Percentiles rank a stretch among this genome's conserved stretches.
These are phyloP conservation scores for Geosiphon pyriformis DNA, from an alignment of 192 early-diverging fungal species.

Conservation along the genomic window DNA sequence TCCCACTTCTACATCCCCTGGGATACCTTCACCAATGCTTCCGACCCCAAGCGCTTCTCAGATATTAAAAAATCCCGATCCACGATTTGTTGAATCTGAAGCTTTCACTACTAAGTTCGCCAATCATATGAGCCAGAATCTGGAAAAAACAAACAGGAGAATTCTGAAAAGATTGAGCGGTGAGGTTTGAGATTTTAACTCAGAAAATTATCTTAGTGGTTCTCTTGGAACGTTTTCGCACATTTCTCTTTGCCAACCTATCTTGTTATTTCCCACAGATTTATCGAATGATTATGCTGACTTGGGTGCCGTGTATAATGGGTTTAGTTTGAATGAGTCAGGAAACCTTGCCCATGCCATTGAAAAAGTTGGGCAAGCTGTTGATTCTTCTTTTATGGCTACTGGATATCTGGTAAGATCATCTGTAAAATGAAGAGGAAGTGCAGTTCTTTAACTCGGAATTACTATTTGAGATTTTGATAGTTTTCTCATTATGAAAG, in stretches of 20 bases:
- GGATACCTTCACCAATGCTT: constrained; percentile 30
- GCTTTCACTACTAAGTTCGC: constrained; percentile 86
- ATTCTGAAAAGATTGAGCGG: constrained; percentile 66
- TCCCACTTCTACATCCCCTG: constrained; percentile 22
- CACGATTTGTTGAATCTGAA: constrained; percentile 85
- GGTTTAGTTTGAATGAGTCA: constrained; percentile 84
- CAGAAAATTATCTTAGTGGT: constrained; percentile 11
- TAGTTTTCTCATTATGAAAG: constrained; percentile 27
- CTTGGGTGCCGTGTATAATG: constrained; percentile 89
- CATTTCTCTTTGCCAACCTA: neutral
- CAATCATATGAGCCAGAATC: constrained; percentile 67
- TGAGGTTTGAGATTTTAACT: constrained; percentile 9
- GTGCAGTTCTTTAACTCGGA: no score
- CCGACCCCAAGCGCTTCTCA: constrained; percentile 54
- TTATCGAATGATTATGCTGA: constrained; percentile 76
- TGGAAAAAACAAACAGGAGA: constrained; percentile 70
- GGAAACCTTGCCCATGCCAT: constrained; percentile 73
- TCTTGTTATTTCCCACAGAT: constrained; percentile 37
- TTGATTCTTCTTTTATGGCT: constrained; percentile 77
- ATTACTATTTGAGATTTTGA: neutral
- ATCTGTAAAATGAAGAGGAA: no score
- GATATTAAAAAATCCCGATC: constrained; percentile 63
- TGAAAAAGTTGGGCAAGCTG: constrained; percentile 88
- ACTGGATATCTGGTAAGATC: constrained; percentile 59
- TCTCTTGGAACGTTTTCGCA: neutral